Conservation (phyloP, 1,284 basidiomycete species). For the Melampsora medusae region DNA sequence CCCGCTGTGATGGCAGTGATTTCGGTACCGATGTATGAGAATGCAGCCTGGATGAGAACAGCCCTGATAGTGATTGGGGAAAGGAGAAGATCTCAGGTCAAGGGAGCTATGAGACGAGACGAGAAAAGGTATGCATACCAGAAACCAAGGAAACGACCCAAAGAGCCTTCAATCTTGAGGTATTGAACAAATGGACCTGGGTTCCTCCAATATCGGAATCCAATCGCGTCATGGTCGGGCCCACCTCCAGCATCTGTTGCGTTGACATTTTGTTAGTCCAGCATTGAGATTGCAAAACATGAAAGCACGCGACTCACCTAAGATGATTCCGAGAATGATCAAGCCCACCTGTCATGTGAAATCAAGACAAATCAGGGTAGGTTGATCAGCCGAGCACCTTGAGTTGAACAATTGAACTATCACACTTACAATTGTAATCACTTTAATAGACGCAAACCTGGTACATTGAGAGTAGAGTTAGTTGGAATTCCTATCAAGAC, state of each 20-base stretch:
- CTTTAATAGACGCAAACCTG: slow-evolving; percentile 69
- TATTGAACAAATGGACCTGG: slow-evolving; percentile 58
- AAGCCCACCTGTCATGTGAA: slow-evolving; percentile 29
- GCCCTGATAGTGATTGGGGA: slow-evolving; percentile 37
- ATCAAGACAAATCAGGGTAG: slow-evolving; percentile 34
- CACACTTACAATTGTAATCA: slow-evolving; percentile 63
- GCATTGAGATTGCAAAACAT: background rate
- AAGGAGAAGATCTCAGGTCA: slow-evolving; percentile 33
- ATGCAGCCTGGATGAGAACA: slow-evolving; percentile 53
- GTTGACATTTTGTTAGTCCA: no score
- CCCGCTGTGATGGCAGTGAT: slow-evolving; percentile 55
- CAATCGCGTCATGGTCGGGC: slow-evolving; percentile 43
- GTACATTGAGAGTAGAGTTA: background rate
- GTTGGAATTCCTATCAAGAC: background rate
- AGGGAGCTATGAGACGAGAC: background rate
- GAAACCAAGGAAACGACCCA: slow-evolving; percentile 33
- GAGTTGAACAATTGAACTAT: background rate
- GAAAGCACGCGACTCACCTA: slow-evolving; percentile 3
- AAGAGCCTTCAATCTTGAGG: slow-evolving; percentile 38
- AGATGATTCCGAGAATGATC: slow-evolving; percentile 35
- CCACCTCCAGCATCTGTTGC: slow-evolving; percentile 32
- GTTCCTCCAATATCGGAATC: slow-evolving; percentile 53
- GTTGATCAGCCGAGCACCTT: background rate
- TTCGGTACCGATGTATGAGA: slow-evolving; percentile 55
- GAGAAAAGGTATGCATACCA: slow-evolving; percentile 12